These are phyloP conservation scores for Kitagawia praeruptora DNA, from an alignment of 129 eudicot species.

Conservation along the genomic window DNA sequence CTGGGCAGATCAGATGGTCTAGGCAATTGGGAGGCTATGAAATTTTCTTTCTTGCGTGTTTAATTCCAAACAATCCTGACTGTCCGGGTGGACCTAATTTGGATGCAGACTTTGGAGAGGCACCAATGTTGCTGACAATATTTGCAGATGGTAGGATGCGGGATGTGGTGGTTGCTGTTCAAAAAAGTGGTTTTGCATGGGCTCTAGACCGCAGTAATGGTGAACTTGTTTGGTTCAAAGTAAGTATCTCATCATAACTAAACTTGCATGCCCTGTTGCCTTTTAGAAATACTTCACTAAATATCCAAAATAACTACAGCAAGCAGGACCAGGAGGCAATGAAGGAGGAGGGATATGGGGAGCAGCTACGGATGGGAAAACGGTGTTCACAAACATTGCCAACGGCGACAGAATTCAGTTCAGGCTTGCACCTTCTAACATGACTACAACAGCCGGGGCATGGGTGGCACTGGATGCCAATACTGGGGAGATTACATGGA, in stretches of 20 bases:
- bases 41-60: constrained; percentile 48
- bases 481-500: constrained; percentile 50
- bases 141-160: constrained; percentile 17
- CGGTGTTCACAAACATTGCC: constrained; percentile 21
- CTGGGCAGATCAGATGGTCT: constrained; percentile 55
- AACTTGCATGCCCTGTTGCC: neutral
- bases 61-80: constrained; percentile 44
- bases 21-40: constrained; percentile 57
- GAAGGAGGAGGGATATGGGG: constrained; percentile 70
- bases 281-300: neutral
- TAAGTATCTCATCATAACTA: constrained; percentile 5
- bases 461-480: constrained; percentile 71
- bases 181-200: constrained; percentile 85
- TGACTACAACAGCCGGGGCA: constrained; percentile 49
- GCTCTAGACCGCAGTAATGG: constrained; percentile 69
- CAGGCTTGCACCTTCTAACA: constrained; percentile 43
- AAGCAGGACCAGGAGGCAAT: constrained; percentile 62
- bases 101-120: constrained; percentile 81
- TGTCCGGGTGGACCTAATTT: constrained; percentile 80
- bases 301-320: constrained; percentile 8
- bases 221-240: constrained; percentile 54
- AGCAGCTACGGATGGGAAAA: constrained; percentile 50
- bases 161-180: constrained; percentile 65
- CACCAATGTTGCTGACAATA: constrained; percentile 59
- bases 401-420: constrained; percentile 16